phyloP scores from a whole-genome alignment of 73 alveolate species.

The Tetrahymena elliotti region DNA sequence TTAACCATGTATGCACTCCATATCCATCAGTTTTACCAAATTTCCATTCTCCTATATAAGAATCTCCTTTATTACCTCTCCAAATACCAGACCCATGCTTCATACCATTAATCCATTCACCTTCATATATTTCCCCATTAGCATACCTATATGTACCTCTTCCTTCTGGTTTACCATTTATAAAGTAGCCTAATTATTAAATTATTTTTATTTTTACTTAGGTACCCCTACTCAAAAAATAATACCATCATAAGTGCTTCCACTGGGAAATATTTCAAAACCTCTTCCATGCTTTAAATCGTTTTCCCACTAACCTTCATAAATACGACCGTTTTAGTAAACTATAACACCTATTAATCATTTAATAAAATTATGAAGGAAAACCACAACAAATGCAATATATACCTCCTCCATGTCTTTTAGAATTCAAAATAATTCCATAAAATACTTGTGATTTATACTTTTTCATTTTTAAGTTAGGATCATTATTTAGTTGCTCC shows the following conservation, averaged over 20 bases:
- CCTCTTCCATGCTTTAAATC: conserved; percentile 47
- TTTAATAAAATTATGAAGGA: background rate
- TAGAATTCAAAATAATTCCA: background rate
- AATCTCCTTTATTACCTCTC: conserved; percentile 55
- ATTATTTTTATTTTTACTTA: conserved; percentile 41
- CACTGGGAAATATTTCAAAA: conserved; percentile 58
- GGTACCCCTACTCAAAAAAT: conserved; percentile 59
- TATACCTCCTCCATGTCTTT: background rate
- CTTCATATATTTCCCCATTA: conserved; percentile 64
- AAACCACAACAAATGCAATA: background rate
- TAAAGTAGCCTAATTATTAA: conserved; percentile 62
- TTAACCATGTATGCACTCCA: conserved; percentile 42
- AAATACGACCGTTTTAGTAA: conserved; percentile 9
- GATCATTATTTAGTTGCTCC: background rate
- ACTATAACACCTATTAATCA: conserved; percentile 2
- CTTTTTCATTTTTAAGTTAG: background rate
- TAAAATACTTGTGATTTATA: background rate
- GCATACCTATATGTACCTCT: conserved; percentile 73
- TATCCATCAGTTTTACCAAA: conserved; percentile 76
- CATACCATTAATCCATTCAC: conserved; percentile 53
- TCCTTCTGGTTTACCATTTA: conserved; percentile 73
- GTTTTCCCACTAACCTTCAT: conserved; percentile 36
- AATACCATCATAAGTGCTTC: conserved; percentile 65
- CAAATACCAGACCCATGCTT: conserved; percentile 57
- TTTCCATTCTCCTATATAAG: conserved; percentile 59